Percentiles rank a stretch among this genome's conserved stretches.
Evolutionary conservation across 352 stramenopile species (phyloP).

Genomic region (Phytopythium cucurbitacearum): DNA sequence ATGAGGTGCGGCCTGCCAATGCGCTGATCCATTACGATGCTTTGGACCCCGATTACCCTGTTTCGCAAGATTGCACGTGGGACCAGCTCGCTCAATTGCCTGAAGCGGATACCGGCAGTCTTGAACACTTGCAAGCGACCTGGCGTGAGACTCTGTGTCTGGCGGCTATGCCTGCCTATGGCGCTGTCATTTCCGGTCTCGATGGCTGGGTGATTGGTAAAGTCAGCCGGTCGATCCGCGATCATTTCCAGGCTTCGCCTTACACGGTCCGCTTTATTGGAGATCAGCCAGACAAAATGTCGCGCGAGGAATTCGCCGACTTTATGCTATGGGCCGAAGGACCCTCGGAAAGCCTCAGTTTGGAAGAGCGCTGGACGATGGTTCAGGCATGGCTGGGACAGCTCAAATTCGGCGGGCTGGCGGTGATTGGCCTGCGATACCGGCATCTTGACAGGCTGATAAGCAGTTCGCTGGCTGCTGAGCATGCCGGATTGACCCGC

Average conservation of each 20-base stretch:
- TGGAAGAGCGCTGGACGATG: conserved; percentile 5
- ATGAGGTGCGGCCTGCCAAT: conserved; percentile 5
- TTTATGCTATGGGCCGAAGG: conserved; percentile 5
- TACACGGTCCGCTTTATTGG: conserved; percentile 5
- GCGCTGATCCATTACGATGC: conserved; percentile 5
- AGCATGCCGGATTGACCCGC: conserved; percentile 5
- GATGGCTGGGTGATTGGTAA: conserved; percentile 5
- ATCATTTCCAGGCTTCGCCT: conserved; percentile 5
- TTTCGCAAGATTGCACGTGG: conserved; percentile 5
- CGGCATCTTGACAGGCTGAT: conserved; percentile 5
- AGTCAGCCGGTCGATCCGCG: conserved; percentile 4
- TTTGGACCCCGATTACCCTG: conserved; percentile 5
- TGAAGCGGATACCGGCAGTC: conserved; percentile 5
- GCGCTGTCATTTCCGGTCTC: conserved; percentile 5
- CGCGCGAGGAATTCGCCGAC: conserved; percentile 4
- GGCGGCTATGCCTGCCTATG: conserved; percentile 5
- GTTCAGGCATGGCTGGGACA: conserved; percentile 5
- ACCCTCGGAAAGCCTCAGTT: conserved; percentile 5
- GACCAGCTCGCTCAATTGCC: conserved; percentile 5
- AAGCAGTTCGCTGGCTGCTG: conserved; percentile 5
- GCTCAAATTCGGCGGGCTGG: conserved; percentile 5
- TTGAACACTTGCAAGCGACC: conserved; percentile 5
- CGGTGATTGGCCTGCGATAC: conserved; percentile 5
- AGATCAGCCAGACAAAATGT: conserved; percentile 6
- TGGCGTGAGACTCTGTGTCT: conserved; percentile 5